phyloP scores from a whole-genome alignment of 768 basidiomycete species.

The Kwoniella sp. region DNA sequence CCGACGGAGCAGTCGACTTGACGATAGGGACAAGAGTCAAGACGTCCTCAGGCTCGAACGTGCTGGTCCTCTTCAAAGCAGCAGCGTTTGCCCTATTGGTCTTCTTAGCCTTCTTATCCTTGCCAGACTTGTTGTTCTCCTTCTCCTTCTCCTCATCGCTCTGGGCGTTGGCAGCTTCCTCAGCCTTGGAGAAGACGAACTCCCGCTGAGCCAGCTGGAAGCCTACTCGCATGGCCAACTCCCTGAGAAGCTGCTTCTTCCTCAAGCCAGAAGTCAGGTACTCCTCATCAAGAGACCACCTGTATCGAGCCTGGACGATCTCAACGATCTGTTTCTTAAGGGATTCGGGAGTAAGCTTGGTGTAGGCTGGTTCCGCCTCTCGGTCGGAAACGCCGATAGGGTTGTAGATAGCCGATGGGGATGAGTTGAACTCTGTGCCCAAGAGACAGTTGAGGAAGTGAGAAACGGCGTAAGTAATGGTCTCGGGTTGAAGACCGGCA shows the following conservation, averaged over 20 bases:
- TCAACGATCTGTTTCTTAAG: constrained; percentile 50
- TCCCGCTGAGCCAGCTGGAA: constrained; percentile 57
- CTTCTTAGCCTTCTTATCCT: constrained; percentile 40
- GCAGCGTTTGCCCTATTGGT: constrained; percentile 39
- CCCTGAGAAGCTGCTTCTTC: constrained; percentile 57
- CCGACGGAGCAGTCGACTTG: constrained; percentile 55
- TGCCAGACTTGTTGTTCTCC: constrained; percentile 26
- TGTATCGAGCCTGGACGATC: constrained; percentile 55
- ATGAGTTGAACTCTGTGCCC: constrained; percentile 49
- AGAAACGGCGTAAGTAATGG: constrained; percentile 52
- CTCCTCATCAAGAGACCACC: constrained; percentile 51
- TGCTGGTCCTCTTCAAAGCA: constrained; percentile 28
- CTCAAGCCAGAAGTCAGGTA: constrained; percentile 48
- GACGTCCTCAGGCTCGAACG: constrained; percentile 57
- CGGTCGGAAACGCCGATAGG: constrained; percentile 44
- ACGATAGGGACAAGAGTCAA: constrained; percentile 57
- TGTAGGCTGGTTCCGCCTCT: constrained; percentile 51
- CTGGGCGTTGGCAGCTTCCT: constrained; percentile 12
- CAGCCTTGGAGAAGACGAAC: constrained; percentile 50
- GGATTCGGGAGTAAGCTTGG: constrained; percentile 54
- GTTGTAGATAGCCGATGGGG: constrained; percentile 52
- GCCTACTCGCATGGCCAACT: constrained; percentile 56
- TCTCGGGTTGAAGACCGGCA: constrained; percentile 52
- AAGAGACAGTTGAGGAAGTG: constrained; percentile 61
- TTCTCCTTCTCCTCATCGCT: constrained; percentile 26